phyloP scores from a whole-genome alignment of 345 rosid species.

The Linum trigynum region DNA sequence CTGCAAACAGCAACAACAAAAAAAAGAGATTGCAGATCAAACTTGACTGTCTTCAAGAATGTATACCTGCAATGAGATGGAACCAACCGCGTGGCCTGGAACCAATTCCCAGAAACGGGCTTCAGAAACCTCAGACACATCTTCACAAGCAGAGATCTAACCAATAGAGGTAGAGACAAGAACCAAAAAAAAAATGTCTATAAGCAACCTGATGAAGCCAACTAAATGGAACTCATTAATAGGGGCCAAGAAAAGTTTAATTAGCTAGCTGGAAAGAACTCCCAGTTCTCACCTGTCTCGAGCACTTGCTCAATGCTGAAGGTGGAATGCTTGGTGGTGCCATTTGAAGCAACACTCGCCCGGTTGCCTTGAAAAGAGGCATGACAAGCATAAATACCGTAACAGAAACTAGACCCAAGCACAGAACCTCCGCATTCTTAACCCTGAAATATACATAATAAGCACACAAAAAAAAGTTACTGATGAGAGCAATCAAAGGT shows the following conservation, averaged over 20 bases:
- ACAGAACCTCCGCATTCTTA: constrained; percentile 84
- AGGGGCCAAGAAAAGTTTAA: not conserved
- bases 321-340: constrained; percentile 80
- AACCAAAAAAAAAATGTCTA: no score
- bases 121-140: constrained; percentile 59
- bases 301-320: constrained; percentile 82
- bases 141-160: constrained; percentile 66
- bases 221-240: not conserved
- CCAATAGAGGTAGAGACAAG: not conserved
- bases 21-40: not conserved
- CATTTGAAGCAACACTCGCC: constrained; percentile 84
- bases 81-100: constrained; percentile 86
- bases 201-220: not conserved
- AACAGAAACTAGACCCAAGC: constrained; percentile 80
- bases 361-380: constrained; percentile 79
- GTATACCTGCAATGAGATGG: constrained; percentile 61
- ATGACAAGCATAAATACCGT: constrained; percentile 76
- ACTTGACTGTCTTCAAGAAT: not conserved
- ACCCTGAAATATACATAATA: constrained; percentile 41
- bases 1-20: not conserved
- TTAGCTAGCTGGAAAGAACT: not conserved
- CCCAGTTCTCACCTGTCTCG: constrained; percentile 57
- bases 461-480: constrained; percentile 7
- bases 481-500: not conserved
- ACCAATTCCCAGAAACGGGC: constrained; percentile 95